Percentiles rank a stretch among this genome's conserved stretches.
Evolutionary conservation across 306 rosid genomes (phyloP).

Genomic region (Potentilla sterilis): DNA sequence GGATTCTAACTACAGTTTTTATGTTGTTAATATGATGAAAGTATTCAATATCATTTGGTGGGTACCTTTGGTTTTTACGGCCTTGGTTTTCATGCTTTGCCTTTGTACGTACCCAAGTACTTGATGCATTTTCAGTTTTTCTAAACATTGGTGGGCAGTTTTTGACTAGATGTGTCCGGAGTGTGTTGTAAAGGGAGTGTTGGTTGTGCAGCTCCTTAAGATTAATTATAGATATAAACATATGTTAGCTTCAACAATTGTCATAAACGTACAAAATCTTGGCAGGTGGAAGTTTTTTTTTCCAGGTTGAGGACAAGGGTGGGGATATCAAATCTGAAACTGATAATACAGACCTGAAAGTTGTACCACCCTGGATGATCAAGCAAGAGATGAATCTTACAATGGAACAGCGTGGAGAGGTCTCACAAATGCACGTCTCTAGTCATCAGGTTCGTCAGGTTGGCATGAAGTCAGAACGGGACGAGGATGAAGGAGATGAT

Average conservation of each 20-base stretch:
- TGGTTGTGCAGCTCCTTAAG: neutral
- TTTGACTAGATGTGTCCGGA: neutral
- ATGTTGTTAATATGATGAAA: neutral
- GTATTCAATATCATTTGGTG: neutral
- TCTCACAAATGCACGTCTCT: neutral
- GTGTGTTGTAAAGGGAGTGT: neutral
- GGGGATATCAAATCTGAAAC: slow-evolving; percentile 60
- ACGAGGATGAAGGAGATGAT: slow-evolving; percentile 54
- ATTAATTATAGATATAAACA: neutral
- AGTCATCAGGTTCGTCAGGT: slow-evolving; percentile 40
- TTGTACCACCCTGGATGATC: slow-evolving; percentile 97
- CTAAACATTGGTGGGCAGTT: neutral
- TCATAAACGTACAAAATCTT: slow-evolving; percentile 4
- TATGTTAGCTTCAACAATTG: neutral
- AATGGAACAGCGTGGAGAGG: slow-evolving; percentile 78
- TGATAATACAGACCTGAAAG: slow-evolving; percentile 50
- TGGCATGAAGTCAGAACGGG: slow-evolving; percentile 68
- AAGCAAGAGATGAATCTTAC: slow-evolving; percentile 83
- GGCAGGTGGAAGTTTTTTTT: slow-evolving; percentile 81
- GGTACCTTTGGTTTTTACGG: neutral
- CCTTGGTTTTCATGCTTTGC: neutral
- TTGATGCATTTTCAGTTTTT: neutral
- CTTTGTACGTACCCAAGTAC: neutral
- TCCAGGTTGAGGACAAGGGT: slow-evolving; percentile 57
- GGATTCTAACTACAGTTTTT: neutral